phyloP scores from a whole-genome alignment of 106 monocot genomes.

The Cymbidium sinense region DNA sequence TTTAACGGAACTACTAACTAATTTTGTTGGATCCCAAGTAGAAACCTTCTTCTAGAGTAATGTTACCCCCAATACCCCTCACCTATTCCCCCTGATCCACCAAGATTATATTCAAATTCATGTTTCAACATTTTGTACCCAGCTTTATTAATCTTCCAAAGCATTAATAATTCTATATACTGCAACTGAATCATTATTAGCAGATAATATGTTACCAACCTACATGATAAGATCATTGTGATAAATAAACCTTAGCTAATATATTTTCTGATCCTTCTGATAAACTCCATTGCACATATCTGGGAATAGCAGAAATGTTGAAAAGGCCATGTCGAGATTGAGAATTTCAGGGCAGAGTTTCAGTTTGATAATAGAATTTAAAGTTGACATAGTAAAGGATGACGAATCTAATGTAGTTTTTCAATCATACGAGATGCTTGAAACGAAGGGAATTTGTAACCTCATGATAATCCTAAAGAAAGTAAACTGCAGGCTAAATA shows the following conservation, averaged over 20 bases:
- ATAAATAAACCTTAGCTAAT: no score
- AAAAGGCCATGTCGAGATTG: neutral
- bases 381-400: neutral
- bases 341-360: neutral
- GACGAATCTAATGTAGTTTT: neutral
- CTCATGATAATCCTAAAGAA: neutral
- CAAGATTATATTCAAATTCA: neutral
- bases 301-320: no score
- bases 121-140: neutral
- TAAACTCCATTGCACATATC: no score
- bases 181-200: no score
- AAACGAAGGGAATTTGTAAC: neutral
- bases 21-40: no score
- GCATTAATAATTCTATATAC: no score
- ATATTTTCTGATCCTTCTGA: no score
- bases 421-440: neutral
- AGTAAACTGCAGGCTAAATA: neutral
- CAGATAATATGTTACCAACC: no score
- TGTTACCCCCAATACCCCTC: neutral
- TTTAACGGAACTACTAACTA: no score
- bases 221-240: no score
- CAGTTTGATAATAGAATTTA: neutral
- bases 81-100: neutral
- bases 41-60: neutral
- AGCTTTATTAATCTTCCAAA: neutral